Conservation (phyloP, 805 yeast species). For the Kurtzmaniella cleridarum region DNA sequence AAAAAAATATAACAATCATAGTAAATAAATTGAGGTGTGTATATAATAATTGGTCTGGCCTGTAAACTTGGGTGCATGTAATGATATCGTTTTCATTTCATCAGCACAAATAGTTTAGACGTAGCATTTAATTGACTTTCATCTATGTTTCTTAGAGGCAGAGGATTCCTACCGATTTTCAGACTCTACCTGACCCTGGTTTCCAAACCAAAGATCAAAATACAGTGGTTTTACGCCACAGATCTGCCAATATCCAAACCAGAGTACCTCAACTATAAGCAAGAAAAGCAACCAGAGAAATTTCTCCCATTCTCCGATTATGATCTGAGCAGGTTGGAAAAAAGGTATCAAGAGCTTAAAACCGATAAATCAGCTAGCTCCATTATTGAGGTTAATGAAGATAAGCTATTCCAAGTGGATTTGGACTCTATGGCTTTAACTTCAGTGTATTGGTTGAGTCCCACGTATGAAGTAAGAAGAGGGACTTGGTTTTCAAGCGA, state of each 20-base stretch:
- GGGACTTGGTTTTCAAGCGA: conserved; percentile 76
- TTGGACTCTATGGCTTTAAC: conserved; percentile 45
- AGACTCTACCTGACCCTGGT: background rate
- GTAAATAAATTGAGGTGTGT: too few relatives aligned
- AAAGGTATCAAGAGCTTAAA: conserved; percentile 28
- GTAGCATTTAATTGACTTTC: too few relatives aligned
- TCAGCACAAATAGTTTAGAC: too few relatives aligned
- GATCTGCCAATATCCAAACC: conserved; percentile 74
- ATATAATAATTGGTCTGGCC: too few relatives aligned
- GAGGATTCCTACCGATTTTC: background rate
- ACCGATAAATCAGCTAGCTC: conserved; percentile 1
- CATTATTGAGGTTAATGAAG: conserved; percentile 69
- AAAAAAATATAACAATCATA: too few relatives aligned
- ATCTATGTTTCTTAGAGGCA: background rate
- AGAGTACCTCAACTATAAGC: conserved; percentile 46
- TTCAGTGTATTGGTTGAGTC: conserved; percentile 89
- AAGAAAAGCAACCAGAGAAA: conserved; percentile 46
- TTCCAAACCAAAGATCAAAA: conserved; percentile 11
- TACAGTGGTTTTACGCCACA: conserved; percentile 78
- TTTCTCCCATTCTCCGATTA: conserved; percentile 61
- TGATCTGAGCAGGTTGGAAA: conserved; percentile 64
- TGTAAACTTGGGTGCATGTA: too few relatives aligned
- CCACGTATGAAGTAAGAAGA: conserved; percentile 73
- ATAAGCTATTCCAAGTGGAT: conserved; percentile 70
- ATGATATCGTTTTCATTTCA: too few relatives aligned